phyloP scores from a whole-genome alignment of 2,329 filamentous ascomycete species.

The Rhytidhysteron rufulum region DNA sequence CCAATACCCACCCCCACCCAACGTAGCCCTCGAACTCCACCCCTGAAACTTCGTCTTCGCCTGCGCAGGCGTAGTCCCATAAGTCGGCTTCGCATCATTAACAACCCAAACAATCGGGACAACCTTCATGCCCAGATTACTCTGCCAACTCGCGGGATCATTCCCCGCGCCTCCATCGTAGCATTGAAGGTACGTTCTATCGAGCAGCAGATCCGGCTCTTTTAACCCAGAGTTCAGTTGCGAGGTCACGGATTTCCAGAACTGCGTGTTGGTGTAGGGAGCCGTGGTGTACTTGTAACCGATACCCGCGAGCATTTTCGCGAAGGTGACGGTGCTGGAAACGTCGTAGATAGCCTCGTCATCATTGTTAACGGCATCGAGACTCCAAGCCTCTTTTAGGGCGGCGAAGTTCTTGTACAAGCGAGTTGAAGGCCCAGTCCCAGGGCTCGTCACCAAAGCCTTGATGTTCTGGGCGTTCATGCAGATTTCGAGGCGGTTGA shows the following conservation, averaged over 20 bases:
- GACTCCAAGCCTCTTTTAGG: conserved; percentile 39
- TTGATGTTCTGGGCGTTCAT: conserved; percentile 44
- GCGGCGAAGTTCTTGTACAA: conserved; percentile 41
- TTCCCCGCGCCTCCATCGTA: conserved; percentile 45
- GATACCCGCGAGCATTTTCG: conserved; percentile 38
- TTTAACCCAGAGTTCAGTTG: conserved; percentile 24
- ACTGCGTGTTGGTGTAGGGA: conserved; percentile 40
- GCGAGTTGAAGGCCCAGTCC: conserved; percentile 20
- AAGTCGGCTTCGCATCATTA: conserved; percentile 44
- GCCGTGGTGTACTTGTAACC: conserved; percentile 44
- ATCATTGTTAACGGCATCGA: conserved; percentile 48
- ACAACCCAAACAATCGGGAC: conserved; percentile 45
- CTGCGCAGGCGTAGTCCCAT: conserved; percentile 37
- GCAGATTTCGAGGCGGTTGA: conserved; percentile 42
- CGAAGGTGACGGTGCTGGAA: conserved; percentile 41
- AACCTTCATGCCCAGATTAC: conserved; percentile 37
- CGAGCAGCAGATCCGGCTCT: conserved; percentile 29
- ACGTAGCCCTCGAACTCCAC: conserved; percentile 28
- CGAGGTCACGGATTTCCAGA: conserved; percentile 33
- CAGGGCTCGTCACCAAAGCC: conserved; percentile 32
- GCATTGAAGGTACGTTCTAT: conserved; percentile 44
- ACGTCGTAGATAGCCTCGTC: conserved; percentile 45
- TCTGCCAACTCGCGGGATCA: conserved; percentile 38
- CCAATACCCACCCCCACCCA: conserved; percentile 45
- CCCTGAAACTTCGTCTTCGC: conserved; percentile 32